These are phyloP conservation scores for Volvariella surrecta DNA, from an alignment of 1,284 basidiomycete genomes.

Conservation along the genomic window DNA sequence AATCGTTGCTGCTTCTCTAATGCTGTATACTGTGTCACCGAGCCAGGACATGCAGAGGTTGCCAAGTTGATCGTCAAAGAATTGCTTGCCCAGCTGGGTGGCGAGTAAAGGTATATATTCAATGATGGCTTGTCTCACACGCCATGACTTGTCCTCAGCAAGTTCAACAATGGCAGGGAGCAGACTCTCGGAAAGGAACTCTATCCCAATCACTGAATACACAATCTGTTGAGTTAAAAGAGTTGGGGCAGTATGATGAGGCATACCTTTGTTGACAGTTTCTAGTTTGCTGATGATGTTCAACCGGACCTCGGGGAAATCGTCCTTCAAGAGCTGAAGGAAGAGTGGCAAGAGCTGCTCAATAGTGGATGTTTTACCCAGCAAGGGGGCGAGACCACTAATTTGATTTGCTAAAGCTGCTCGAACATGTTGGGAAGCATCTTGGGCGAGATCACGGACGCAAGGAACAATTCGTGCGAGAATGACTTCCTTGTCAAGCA, in stretches of 20 bases:
- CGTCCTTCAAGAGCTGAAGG: conserved; percentile 95
- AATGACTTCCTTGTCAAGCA: conserved; percentile 92
- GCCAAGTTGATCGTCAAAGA: conserved; percentile 97
- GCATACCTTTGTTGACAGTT: conserved; percentile 85
- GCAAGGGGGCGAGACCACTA: conserved; percentile 92
- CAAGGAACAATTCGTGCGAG: conserved; percentile 93
- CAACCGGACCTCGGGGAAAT: conserved; percentile 96
- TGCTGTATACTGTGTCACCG: conserved; percentile 97
- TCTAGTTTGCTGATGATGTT: conserved; percentile 99
- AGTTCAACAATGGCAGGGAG: conserved; percentile 97
- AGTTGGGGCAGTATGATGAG: conserved; percentile 2
- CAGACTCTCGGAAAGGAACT: conserved; percentile 90
- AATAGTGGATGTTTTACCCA: conserved; percentile 92
- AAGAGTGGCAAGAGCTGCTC: conserved; percentile 97
- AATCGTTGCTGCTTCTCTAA: conserved; percentile 94
- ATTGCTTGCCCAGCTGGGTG: conserved; percentile 91
- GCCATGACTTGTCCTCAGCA: conserved; percentile 99
- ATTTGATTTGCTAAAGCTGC: conserved; percentile 96
- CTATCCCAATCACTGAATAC: conserved; percentile 87
- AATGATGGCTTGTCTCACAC: conserved; percentile 98
- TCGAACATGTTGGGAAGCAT: conserved; percentile 94
- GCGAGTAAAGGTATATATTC: conserved; percentile 96
- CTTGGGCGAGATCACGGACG: conserved; percentile 90
- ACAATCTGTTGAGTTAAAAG: conserved; percentile 5
- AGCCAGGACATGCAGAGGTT: conserved; percentile 99